These are phyloP conservation scores for Teunomyces lycoperdinae DNA, from an alignment of 805 yeast genomes.

Conservation along the genomic window DNA sequence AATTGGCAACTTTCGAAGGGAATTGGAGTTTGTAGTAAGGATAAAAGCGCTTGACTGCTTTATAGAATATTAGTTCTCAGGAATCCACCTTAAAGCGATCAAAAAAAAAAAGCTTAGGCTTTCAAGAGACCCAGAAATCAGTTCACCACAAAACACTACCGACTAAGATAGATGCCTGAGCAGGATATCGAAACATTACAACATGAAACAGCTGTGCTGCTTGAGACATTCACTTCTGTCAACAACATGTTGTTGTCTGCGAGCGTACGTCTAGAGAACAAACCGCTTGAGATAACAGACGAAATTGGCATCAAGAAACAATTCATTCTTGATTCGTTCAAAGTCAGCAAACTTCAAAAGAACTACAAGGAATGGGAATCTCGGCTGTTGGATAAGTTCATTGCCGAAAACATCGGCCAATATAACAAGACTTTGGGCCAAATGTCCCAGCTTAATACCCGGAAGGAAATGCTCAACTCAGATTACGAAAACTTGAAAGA, in stretches of 20 bases:
- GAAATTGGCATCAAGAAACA: constrained; percentile 9
- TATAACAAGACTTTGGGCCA: constrained; percentile 32
- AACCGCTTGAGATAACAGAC: background rate
- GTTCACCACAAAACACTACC: background rate
- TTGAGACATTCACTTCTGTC: constrained; percentile 2
- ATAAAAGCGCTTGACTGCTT: too few relatives aligned
- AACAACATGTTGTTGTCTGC: background rate
- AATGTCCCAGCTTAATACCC: constrained; percentile 25
- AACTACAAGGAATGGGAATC: constrained; percentile 30
- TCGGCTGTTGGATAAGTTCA: constrained; percentile 14
- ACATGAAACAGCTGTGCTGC: background rate
- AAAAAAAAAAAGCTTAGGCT: background rate
- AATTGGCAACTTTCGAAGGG: too few relatives aligned
- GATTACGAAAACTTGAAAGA: constrained; percentile 23
- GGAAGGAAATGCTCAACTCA: constrained; percentile 17
- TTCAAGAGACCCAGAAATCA: background rate
- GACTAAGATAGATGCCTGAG: background rate
- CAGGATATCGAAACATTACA: background rate
- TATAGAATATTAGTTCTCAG: too few relatives aligned
- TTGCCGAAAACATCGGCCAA: constrained; percentile 19
- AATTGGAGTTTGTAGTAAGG: background rate
- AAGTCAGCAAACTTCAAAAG: constrained; percentile 29
- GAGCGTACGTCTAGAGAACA: background rate
- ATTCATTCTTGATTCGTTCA: constrained; percentile 33
- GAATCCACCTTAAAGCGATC: background rate